Evolutionary conservation across 805 yeast genomes (phyloP).

Genomic region (Candida takata): DNA sequence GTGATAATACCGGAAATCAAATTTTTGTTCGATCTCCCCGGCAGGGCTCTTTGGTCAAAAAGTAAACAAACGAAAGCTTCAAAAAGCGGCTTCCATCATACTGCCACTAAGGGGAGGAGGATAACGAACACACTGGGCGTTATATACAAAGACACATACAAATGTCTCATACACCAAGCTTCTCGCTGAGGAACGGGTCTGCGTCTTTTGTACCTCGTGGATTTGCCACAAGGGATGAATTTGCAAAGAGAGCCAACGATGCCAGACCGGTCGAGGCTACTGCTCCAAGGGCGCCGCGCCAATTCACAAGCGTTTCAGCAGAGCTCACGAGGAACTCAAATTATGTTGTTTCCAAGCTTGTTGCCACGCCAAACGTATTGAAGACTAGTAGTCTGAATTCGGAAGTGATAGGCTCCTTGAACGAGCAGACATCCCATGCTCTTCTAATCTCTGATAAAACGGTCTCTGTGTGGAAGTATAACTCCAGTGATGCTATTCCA

Average conservation of each 20-base stretch:
- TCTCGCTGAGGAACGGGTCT: constrained; percentile 3
- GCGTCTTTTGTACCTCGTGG: constrained; percentile 11
- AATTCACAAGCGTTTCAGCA: constrained; percentile 22
- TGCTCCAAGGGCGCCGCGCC: constrained; percentile 9
- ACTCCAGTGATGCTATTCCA: constrained; percentile 54
- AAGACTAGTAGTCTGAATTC: constrained; percentile 3
- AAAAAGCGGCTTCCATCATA: too few relatives aligned
- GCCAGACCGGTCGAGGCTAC: neutral
- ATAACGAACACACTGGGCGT: too few relatives aligned
- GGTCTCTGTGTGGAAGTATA: constrained; percentile 63
- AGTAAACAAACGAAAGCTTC: constrained; percentile 12
- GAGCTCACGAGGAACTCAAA: constrained; percentile 55
- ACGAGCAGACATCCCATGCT: constrained; percentile 24
- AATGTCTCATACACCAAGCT: constrained; percentile 3
- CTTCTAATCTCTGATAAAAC: constrained; percentile 30
- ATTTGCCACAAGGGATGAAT: constrained; percentile 5
- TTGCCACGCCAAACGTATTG: constrained; percentile 41
- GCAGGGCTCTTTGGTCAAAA: too few relatives aligned
- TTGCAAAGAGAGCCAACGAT: neutral
- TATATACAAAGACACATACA: neutral
- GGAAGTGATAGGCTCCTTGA: constrained; percentile 22
- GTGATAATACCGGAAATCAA: neutral
- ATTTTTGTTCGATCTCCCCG: too few relatives aligned
- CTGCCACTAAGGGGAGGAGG: too few relatives aligned
- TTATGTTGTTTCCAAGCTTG: constrained; percentile 50